Conservation (phyloP, 805 yeast genomes). For the Candida piceae region DNA sequence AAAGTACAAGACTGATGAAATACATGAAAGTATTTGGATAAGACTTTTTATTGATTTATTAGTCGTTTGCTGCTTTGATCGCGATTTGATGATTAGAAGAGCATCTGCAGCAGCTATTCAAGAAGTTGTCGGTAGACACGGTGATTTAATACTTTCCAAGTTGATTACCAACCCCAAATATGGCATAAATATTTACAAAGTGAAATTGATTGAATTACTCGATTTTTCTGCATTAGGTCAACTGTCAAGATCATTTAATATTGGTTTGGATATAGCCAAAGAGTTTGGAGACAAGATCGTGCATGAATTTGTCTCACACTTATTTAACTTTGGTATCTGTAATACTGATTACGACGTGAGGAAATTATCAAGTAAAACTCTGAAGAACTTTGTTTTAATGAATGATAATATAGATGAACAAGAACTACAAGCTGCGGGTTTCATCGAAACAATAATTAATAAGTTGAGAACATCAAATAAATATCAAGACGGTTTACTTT, state of each 20-base stretch:
- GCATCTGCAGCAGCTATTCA: slow-evolving; percentile 86
- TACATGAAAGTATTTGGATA: slow-evolving; percentile 14
- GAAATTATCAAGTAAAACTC: slow-evolving; percentile 36
- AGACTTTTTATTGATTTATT: slow-evolving; percentile 37
- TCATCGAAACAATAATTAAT: not conserved
- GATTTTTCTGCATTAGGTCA: slow-evolving; percentile 47
- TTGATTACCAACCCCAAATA: slow-evolving; percentile 1
- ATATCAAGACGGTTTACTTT: slow-evolving; percentile 11
- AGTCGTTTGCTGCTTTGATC: slow-evolving; percentile 58
- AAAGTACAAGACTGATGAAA: slow-evolving; percentile 21
- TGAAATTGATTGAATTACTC: slow-evolving; percentile 54
- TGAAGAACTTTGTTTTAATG: slow-evolving; percentile 20
- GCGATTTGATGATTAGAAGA: slow-evolving; percentile 67
- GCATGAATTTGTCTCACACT: slow-evolving; percentile 26
- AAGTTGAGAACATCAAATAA: not conserved
- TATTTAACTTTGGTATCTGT: slow-evolving; percentile 29
- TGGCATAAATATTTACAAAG: slow-evolving; percentile 33
- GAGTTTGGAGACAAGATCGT: slow-evolving; percentile 14
- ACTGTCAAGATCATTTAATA: slow-evolving; percentile 33
- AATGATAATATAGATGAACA: not conserved
- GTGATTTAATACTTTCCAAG: slow-evolving; percentile 33
- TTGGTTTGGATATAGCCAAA: slow-evolving; percentile 12
- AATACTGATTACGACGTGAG: slow-evolving; percentile 39
- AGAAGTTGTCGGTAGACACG: slow-evolving; percentile 77
- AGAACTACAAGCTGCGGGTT: not conserved